Evolutionary conservation across 768 basidiomycete species (phyloP).

Genomic region (Pulveroboletus sp.): DNA sequence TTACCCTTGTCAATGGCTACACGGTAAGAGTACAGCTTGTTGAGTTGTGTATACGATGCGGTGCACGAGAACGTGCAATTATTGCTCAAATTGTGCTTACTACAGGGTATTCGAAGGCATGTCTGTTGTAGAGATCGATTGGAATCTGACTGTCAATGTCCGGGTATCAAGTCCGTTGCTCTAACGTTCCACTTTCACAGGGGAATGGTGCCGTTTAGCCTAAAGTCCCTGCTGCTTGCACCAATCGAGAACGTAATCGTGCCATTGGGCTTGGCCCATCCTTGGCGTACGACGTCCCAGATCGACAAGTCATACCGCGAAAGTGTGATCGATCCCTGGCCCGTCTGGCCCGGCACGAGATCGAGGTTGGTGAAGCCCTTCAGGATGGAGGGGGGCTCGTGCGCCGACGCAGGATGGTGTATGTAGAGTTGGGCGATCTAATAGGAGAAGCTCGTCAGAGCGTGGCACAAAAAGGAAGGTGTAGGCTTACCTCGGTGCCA

Average conservation of each 20-base stretch:
- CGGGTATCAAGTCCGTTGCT: background rate
- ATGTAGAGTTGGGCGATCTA: slow-evolving; percentile 77
- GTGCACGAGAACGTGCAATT: too few relatives aligned
- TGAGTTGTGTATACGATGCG: too few relatives aligned
- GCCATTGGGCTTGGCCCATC: slow-evolving; percentile 71
- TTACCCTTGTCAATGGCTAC: too few relatives aligned
- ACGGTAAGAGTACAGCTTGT: too few relatives aligned
- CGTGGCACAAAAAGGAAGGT: background rate
- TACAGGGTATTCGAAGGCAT: background rate
- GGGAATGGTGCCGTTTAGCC: slow-evolving; percentile 44
- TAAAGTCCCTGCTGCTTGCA: slow-evolving; percentile 62
- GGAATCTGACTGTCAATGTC: background rate
- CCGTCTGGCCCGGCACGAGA: slow-evolving; percentile 45
- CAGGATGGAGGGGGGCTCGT: slow-evolving; percentile 70
- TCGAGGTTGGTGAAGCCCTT: slow-evolving; percentile 67
- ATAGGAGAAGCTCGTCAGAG: background rate
- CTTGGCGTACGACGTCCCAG: slow-evolving; percentile 73
- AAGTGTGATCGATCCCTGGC: slow-evolving; percentile 51
- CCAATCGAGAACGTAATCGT: slow-evolving; percentile 62
- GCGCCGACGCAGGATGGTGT: slow-evolving; percentile 58
- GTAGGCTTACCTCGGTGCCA: slow-evolving; percentile 60
- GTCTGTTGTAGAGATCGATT: background rate
- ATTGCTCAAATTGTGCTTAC: background rate
- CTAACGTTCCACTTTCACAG: slow-evolving; percentile 2
- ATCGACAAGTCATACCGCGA: slow-evolving; percentile 70